Evolutionary conservation across 805 yeast genomes (phyloP).

Genomic region (Hanseniaspora jakobsenii): DNA sequence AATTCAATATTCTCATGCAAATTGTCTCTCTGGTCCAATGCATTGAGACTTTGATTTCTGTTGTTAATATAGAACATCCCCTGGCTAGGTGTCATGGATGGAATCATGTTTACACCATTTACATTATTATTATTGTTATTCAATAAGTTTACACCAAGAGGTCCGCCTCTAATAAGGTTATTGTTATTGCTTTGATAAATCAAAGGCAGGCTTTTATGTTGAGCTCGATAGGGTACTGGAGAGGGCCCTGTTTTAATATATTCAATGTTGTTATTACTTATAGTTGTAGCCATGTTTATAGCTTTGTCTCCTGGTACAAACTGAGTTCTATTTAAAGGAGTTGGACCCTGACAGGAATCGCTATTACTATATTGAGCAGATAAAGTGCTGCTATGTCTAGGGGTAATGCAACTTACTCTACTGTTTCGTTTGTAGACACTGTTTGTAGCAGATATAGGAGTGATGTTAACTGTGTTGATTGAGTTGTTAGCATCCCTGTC

Average conservation of each 20-base stretch:
- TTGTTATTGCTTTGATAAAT: slow-evolving; percentile 3
- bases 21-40: too few relatives aligned
- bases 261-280: not conserved
- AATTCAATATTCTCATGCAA: too few relatives aligned
- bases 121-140: not conserved
- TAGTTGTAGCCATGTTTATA: too few relatives aligned
- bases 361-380: too few relatives aligned
- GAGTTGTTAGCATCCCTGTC: not conserved
- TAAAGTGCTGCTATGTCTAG: not conserved
- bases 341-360: not conserved
- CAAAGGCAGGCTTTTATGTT: slow-evolving; percentile 1
- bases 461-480: not conserved
- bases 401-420: not conserved
- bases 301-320: not conserved
- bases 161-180: not conserved
- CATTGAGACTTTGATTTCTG: too few relatives aligned
- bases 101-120: not conserved
- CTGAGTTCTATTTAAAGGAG: slow-evolving; percentile 8
- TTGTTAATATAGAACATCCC: too few relatives aligned
- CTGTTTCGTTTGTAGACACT: slow-evolving; percentile 1
- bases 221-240: not conserved
- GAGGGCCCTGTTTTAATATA: not conserved
- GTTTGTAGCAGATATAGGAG: slow-evolving; percentile 6
- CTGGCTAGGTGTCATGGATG: too few relatives aligned
- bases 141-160: not conserved